Base-by-base conservation (phyloP, 176 grass and related monocot genomes). In the Oryza australiensis region DNA sequence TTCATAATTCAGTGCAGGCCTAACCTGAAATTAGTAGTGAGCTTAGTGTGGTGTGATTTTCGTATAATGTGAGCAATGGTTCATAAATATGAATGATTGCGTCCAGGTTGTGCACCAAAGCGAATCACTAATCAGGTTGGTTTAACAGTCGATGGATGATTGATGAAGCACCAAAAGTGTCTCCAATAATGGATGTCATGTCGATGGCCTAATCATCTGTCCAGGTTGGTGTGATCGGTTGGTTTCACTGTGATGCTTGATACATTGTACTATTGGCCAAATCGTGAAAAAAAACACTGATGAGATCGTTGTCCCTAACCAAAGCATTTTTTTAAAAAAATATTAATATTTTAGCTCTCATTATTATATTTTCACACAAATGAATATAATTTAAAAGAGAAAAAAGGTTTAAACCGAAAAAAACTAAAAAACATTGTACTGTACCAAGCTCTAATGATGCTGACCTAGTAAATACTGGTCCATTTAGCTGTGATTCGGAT, bases 21-120 rank as follows among this genome's bases (percentile, higher is more conserved):
- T 66, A 5, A 28, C 59, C 41, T 38, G 38, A n/a, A 22, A 64
- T n/a, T n/a, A n/a, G n/a, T 35, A 35, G 34, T 35, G 34, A 35
- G 34, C 34, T 83, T 53, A 49, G n/a, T 75, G 71, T 38, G 59
- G 22, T 26, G 46, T 64, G 41, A 33, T 51, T 74, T 10, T 32
- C 14, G 38, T 33, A 32, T 74, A 46, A 18, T 69, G 72, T 66
- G 60, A 83, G 62, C 5, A 2, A 55, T 16, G 40, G 68, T 7
- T 53, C 30, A 6, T n/a, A 12, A 13, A 6, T n/a, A 18, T 22
- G 83, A 75, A 73, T 78, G 29, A 78, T 70, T 71, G 73, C 22
- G 20, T 77, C 83, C 74, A 85, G 65, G 49, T 70, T 63, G 76
- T 73, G 35, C 37, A 74, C 13, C 34, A 5, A 66, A 33, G 55